A percentile compares a stretch with the other conserved stretches of the same genome.
phyloP scores from a whole-genome alignment of 768 basidiomycete species.

The Pleurotus eryngii region DNA sequence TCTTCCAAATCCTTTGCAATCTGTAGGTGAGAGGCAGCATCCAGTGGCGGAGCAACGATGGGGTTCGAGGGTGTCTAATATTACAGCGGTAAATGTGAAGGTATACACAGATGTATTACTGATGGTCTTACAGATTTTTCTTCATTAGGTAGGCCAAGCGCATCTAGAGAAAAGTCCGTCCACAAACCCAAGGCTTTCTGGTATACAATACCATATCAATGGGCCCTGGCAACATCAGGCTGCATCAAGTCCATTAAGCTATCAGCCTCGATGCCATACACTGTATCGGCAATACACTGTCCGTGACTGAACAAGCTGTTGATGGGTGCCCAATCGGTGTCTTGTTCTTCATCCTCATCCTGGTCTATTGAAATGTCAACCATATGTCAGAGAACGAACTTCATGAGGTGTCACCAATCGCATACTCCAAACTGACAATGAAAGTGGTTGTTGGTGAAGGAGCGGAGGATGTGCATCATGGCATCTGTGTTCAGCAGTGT shows the following conservation, averaged over 20 bases:
- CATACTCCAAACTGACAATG: conserved; percentile 1
- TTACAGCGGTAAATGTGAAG: no score
- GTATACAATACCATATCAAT: background rate
- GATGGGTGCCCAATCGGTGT: background rate
- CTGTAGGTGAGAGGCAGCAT: no score
- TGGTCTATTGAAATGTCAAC: background rate
- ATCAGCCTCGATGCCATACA: background rate
- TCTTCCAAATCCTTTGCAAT: background rate
- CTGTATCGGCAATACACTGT: background rate
- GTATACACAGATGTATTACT: no score
- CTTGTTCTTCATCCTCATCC: background rate
- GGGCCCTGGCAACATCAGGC: background rate
- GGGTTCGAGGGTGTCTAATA: no score
- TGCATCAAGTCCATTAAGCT: background rate
- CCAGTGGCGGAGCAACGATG: no score
- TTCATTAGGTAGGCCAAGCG: no score
- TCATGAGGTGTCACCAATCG: conserved; percentile 2
- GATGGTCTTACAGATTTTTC: no score
- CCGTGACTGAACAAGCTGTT: conserved; percentile 5
- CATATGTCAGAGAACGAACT: background rate
- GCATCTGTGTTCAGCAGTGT: background rate
- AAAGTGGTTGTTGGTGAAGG: background rate
- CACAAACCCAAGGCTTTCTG: background rate
- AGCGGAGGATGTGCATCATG: background rate
- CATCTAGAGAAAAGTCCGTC: no score